Base-by-base conservation (phyloP, 2,329 filamentous ascomycete species). In the Diaporthe australafricana region DNA sequence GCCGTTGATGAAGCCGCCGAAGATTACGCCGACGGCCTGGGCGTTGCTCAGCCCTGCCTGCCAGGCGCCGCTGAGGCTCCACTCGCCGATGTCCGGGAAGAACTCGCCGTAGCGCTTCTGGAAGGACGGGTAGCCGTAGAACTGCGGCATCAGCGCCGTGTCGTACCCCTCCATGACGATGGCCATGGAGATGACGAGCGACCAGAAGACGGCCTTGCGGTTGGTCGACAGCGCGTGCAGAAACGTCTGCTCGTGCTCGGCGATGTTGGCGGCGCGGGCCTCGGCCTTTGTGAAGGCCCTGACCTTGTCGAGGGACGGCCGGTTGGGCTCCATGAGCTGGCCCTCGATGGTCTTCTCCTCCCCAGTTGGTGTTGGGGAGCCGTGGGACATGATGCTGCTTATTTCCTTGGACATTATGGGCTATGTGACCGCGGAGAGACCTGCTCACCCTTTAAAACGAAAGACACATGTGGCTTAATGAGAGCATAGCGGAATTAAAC, bases 1-100 rank as follows among this genome's bases (percentile, higher is more conserved):
- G 16, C 84, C 84, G 62, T 81, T 84, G 55, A 83, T 68, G 48
- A 83, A 77, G 5, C 84, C 77, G 0, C 84, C 85, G 0, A 85
- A n/a, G 9, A 86, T 83, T 32, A 81, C 78, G 2, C 85, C 85
- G 6, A 82, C 47, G 8, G 45, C 52, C 6, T 55, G 35, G 5
- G 42, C 53, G 4, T 62, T 63, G 7, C 25, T 30, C 11, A 72
- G 47, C 17, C 65, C 82, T 6, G 82, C 79, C 72, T 86, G 84
- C 84, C 84, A 86, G 8, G 80, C 74, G 0, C 81, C 80, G 2
- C 80, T 78, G 22, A 86, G 77, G 22, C 57, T 62, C 38, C 40
- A 62, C 16, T 62, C 57, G 27, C 20, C 20, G 27, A 63, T 63
- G 1, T 47, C 73, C 83, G 79, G 57, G 83, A 83, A 71, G 63